phyloP scores from a whole-genome alignment of 495 filamentous ascomycete genomes.

The Neurospora cerealis region DNA sequence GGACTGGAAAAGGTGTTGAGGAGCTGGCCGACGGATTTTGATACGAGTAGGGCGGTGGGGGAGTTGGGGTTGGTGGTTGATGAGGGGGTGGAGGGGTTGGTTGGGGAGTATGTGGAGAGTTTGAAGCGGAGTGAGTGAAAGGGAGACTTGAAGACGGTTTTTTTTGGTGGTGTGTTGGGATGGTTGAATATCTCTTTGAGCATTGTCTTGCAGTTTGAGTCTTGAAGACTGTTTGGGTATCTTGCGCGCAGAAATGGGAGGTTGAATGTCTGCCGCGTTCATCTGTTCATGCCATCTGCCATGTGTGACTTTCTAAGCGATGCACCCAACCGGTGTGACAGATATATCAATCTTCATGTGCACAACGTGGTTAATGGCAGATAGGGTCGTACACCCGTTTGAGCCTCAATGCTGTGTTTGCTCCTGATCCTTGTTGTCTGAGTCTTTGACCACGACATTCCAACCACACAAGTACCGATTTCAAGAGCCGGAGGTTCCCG shows the following conservation, averaged over 20 bases:
- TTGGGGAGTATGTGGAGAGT: conserved; percentile 32
- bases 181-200: not conserved
- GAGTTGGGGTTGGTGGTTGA: conserved; percentile 53
- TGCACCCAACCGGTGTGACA: not conserved
- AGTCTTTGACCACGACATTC: not conserved
- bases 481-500: not conserved
- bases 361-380: not conserved
- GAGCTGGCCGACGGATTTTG: conserved; percentile 62
- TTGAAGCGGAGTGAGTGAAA: conserved; percentile 11
- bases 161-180: too few relatives aligned
- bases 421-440: not conserved
- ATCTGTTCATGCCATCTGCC: not conserved
- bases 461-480: not conserved
- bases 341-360: not conserved
- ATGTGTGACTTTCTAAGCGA: not conserved
- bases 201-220: not conserved
- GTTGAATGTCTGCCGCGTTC: not conserved
- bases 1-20: conserved; percentile 60
- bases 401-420: not conserved
- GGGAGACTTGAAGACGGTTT: too few relatives aligned
- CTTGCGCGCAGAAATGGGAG: not conserved
- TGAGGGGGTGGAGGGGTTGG: conserved; percentile 18
- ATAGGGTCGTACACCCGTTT: not conserved
- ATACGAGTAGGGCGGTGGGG: conserved; percentile 43
- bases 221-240: not conserved